Conservation (phyloP, 2,329 filamentous ascomycete genomes). For the Nemania sp. region DNA sequence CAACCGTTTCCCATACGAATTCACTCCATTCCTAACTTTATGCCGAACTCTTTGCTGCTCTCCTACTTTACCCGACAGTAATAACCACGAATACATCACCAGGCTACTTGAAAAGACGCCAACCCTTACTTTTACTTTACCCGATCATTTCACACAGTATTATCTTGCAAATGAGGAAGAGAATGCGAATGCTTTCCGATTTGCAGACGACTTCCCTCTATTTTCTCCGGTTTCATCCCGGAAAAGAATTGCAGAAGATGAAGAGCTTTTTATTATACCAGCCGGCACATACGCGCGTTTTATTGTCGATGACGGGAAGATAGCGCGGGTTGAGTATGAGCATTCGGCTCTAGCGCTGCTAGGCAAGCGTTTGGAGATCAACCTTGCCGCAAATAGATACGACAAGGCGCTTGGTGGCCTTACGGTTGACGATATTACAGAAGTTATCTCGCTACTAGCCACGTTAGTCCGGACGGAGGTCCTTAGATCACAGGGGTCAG, state of each 20-base stretch:
- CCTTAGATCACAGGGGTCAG: slow-evolving; percentile 51
- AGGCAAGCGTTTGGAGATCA: slow-evolving; percentile 79
- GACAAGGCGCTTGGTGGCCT: slow-evolving; percentile 65
- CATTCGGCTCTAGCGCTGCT: slow-evolving; percentile 86
- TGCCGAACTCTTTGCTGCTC: slow-evolving; percentile 73
- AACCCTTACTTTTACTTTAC: slow-evolving; percentile 82
- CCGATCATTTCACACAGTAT: slow-evolving; percentile 78
- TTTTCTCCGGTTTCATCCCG: slow-evolving; percentile 65
- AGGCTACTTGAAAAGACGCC: slow-evolving; percentile 76
- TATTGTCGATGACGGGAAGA: slow-evolving; percentile 80
- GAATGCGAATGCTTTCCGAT: slow-evolving; percentile 81
- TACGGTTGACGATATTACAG: slow-evolving; percentile 72
- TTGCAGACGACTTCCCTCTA: slow-evolving; percentile 73
- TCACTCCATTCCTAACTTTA: slow-evolving; percentile 79
- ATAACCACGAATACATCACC: slow-evolving; percentile 62
- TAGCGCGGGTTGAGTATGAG: slow-evolving; percentile 80
- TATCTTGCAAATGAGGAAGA: slow-evolving; percentile 86
- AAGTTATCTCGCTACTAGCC: slow-evolving; percentile 80
- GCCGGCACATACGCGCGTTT: slow-evolving; percentile 77
- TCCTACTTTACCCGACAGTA: slow-evolving; percentile 51
- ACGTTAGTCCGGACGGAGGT: slow-evolving; percentile 71
- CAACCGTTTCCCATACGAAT: slow-evolving; percentile 87
- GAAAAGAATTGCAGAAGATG: slow-evolving; percentile 58
- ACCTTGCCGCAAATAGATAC: slow-evolving; percentile 68
- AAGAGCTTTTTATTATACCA: slow-evolving; percentile 71